Evolutionary conservation across 2,329 filamentous ascomycete species (phyloP).

Genomic region (Phoma sp.): DNA sequence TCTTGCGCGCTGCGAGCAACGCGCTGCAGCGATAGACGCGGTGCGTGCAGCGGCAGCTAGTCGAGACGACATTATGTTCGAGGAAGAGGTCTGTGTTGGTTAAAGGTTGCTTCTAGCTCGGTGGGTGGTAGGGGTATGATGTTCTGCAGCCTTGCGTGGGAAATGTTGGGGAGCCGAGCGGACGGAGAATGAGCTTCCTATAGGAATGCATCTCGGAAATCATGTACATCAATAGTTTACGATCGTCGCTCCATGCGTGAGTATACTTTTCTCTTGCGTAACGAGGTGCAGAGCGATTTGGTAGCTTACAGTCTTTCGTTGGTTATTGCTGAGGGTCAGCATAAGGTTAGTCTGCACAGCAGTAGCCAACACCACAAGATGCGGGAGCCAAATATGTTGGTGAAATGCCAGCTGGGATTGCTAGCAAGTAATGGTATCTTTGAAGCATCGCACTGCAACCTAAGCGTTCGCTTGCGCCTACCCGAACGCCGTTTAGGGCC

Average conservation of each 20-base stretch:
- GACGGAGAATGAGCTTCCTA: neutral
- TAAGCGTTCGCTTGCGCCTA: constrained; percentile 11
- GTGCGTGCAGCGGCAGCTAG: neutral
- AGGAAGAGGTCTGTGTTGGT: neutral
- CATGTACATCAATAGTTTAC: neutral
- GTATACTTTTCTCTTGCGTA: too few species aligned
- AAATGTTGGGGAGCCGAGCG: constrained; percentile 17
- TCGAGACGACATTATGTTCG: neutral
- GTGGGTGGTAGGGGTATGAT: neutral
- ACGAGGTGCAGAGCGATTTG: too few species aligned
- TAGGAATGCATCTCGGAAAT: neutral
- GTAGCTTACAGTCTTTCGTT: too few species aligned
- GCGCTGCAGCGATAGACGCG: neutral
- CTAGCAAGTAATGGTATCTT: constrained; percentile 25
- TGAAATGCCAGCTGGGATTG: constrained; percentile 4
- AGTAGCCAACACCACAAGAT: neutral
- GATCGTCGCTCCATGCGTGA: neutral
- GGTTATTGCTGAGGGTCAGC: constrained; percentile 1
- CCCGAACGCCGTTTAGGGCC: constrained; percentile 17
- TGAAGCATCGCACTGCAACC: constrained; percentile 16
- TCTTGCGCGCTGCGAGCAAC: neutral
- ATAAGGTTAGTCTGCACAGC: neutral
- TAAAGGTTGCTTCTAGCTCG: neutral
- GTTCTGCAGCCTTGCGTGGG: neutral
- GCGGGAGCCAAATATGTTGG: neutral